Evolutionary conservation across 345 rosid species (phyloP).

Genomic region (Lepidium africanum): DNA sequence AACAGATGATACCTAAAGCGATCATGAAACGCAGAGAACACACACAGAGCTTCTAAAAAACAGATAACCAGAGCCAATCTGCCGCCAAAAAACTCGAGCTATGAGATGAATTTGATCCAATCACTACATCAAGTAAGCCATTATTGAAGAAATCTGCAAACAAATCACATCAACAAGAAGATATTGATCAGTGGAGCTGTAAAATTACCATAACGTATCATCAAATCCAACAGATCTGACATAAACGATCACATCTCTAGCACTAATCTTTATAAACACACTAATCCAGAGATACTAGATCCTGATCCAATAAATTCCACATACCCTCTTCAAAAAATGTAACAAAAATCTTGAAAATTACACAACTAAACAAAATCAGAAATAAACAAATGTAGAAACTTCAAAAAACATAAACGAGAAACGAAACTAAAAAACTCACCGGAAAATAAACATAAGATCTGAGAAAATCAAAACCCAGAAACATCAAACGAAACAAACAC

Average conservation of each 20-base stretch:
- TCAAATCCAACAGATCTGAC: not conserved
- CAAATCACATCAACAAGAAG: conserved; percentile 13
- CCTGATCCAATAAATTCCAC: conserved; percentile 13
- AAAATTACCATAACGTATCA: not conserved
- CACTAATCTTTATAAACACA: not conserved
- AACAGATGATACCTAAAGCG: conserved; percentile 13
- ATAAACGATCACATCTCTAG: not conserved
- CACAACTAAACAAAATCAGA: not conserved
- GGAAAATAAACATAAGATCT: conserved; percentile 2
- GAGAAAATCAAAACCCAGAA: not conserved
- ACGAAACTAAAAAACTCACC: not conserved
- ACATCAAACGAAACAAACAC: not conserved
- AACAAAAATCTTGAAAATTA: not conserved
- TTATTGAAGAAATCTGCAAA: conserved; percentile 11
- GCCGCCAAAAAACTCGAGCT: not conserved
- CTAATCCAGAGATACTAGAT: not conserved
- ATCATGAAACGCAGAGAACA: conserved; percentile 43
- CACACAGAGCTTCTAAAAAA: not conserved
- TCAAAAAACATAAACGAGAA: not conserved
- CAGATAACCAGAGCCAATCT: not conserved
- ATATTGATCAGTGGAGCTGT: not conserved
- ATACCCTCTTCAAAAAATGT: not conserved
- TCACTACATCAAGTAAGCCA: conserved; percentile 27
- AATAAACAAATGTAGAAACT: not conserved
- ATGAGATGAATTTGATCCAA: conserved; percentile 17